A percentile compares a stretch with the other conserved stretches of the same genome.
Evolutionary conservation across 768 basidiomycete species (phyloP).

Genomic region (Pholiota microspora): DNA sequence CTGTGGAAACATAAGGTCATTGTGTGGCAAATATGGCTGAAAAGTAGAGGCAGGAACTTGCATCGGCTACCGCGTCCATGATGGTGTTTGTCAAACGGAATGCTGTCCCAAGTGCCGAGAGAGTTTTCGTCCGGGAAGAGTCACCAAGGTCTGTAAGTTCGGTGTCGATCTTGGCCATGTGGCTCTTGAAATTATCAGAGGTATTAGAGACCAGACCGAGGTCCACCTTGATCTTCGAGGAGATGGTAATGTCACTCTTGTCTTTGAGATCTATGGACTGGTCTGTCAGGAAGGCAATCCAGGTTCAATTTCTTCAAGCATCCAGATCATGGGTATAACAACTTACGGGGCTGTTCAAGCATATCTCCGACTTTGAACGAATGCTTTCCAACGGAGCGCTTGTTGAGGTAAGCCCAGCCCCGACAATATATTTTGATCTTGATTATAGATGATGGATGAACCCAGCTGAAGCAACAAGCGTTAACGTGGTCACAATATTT

Average conservation of each 20-base stretch:
- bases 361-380: not conserved
- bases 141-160: not conserved
- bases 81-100: not conserved
- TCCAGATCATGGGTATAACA: not conserved
- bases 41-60: not conserved
- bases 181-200: not conserved
- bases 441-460: not conserved
- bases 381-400: not conserved
- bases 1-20: too few species aligned
- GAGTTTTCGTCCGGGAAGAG: not conserved
- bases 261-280: not conserved
- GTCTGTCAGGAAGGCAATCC: not conserved
- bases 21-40: too few species aligned
- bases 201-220: not conserved
- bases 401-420: not conserved
- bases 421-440: not conserved
- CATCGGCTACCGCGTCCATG: not conserved
- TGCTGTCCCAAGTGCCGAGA: not conserved
- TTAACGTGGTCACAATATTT: too few species aligned
- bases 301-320: not conserved
- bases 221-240: not conserved
- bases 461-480: too few species aligned
- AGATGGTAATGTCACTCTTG: not conserved
- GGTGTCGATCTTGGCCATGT: not conserved
- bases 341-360: not conserved